phyloP scores from a whole-genome alignment of 805 yeast species.

The Cyberlindnera petersonii region DNA sequence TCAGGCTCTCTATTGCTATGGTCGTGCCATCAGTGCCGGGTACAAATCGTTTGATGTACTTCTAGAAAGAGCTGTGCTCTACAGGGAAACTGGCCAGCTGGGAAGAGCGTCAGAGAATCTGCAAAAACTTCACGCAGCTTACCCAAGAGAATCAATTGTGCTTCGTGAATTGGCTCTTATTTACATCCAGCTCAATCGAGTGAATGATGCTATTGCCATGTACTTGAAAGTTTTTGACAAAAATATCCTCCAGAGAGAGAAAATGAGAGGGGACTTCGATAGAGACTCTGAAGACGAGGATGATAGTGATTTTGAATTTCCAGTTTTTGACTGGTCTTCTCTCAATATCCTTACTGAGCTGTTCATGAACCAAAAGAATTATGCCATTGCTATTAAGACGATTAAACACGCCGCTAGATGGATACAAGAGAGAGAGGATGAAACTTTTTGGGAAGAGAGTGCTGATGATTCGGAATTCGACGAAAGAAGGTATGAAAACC shows the following conservation, averaged over 20 bases:
- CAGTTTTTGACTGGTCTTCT: slow-evolving; percentile 82
- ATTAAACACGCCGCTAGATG: slow-evolving; percentile 76
- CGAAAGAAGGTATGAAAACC: slow-evolving; percentile 51
- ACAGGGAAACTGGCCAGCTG: slow-evolving; percentile 59
- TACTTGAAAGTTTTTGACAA: slow-evolving; percentile 61
- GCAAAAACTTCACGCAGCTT: slow-evolving; percentile 49
- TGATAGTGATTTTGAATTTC: slow-evolving; percentile 29
- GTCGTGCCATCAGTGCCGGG: slow-evolving; percentile 51
- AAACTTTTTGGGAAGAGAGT: slow-evolving; percentile 41
- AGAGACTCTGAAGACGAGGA: slow-evolving; percentile 25
- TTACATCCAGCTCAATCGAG: slow-evolving; percentile 48
- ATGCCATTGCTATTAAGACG: slow-evolving; percentile 56
- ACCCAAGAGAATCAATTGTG: slow-evolving; percentile 58
- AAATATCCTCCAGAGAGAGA: slow-evolving; percentile 44
- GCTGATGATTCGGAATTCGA: slow-evolving; percentile 83
- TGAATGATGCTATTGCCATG: slow-evolving; percentile 69
- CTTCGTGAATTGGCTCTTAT: slow-evolving; percentile 57
- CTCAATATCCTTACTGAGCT: slow-evolving; percentile 80
- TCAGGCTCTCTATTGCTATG: slow-evolving; percentile 77
- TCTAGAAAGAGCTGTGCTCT: slow-evolving; percentile 61
- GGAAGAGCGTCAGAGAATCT: slow-evolving; percentile 75
- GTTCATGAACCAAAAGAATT: slow-evolving; percentile 64
- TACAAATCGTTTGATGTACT: slow-evolving; percentile 51
- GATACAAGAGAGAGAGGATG: slow-evolving; percentile 66
- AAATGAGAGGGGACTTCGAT: slow-evolving; percentile 13